Percentiles rank a stretch among this genome's conserved stretches.
phyloP scores from a whole-genome alignment of 1,284 basidiomycete genomes.

The Ganoderma boninense region DNA sequence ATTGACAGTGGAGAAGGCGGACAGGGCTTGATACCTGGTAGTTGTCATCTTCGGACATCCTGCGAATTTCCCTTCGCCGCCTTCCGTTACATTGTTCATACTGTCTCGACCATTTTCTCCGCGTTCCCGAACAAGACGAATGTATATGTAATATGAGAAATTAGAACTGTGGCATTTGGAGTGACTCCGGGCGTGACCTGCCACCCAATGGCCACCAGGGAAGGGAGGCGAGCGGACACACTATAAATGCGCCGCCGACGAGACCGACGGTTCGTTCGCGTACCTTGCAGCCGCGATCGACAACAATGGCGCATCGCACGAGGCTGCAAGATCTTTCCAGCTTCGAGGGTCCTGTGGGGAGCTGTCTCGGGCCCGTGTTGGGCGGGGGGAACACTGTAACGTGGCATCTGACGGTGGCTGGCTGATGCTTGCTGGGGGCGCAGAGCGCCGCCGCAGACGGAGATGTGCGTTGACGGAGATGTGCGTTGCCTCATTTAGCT shows the following conservation, averaged over 20 bases:
- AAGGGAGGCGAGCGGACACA: not conserved
- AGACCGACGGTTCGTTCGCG: not conserved
- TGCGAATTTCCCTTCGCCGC: slow-evolving; percentile 11
- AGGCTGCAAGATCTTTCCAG: not conserved
- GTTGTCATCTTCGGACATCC: slow-evolving; percentile 20
- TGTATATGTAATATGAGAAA: slow-evolving; percentile 26
- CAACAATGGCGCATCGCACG: not conserved
- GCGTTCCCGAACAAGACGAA: slow-evolving; percentile 25
- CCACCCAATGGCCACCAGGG: no score
- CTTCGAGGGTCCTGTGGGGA: not conserved
- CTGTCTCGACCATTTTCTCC: slow-evolving; percentile 19
- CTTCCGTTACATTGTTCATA: slow-evolving; percentile 21
- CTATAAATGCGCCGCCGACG: not conserved
- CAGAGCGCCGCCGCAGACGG: not conserved
- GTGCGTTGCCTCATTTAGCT: not conserved
- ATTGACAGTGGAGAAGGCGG: slow-evolving; percentile 4
- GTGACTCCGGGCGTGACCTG: slow-evolving; percentile 4
- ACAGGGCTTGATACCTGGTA: slow-evolving; percentile 23
- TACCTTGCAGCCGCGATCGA: not conserved
- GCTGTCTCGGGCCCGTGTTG: not conserved
- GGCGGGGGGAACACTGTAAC: not conserved
- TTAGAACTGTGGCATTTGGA: slow-evolving; percentile 1
- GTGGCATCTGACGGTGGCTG: not conserved
- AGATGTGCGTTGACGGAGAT: not conserved
- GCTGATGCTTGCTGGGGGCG: not conserved